A percentile compares a stretch with the other conserved stretches of the same genome.
Evolutionary conservation across 2,329 filamentous ascomycete species (phyloP).

Genomic region (Orbilia ellipsospora): DNA sequence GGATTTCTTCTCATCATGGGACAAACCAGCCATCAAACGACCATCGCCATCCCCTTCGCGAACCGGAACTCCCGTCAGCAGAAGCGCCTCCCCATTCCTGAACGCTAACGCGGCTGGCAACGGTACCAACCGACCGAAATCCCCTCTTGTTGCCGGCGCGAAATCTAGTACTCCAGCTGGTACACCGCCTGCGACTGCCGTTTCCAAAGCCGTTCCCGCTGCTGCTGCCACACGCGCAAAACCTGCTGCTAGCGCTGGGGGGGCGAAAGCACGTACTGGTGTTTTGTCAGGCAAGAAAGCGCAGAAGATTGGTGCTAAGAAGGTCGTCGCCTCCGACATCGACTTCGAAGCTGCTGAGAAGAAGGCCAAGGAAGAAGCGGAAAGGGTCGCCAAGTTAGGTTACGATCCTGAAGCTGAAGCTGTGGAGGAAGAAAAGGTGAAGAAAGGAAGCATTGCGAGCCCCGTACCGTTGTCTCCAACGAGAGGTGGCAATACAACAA

Average conservation of each 20-base stretch:
- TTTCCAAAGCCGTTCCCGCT: conserved; percentile 71
- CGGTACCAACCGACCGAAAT: conserved; percentile 79
- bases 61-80: conserved; percentile 83
- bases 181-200: conserved; percentile 67
- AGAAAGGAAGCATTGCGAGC: conserved; percentile 62
- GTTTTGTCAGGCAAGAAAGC: conserved; percentile 87
- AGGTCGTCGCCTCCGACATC: conserved; percentile 70
- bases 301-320: conserved; percentile 90
- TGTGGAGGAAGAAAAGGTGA: conserved; percentile 64
- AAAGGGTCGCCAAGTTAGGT: conserved; percentile 92
- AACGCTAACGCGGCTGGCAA: conserved; percentile 74
- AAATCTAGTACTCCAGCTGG: conserved; percentile 66
- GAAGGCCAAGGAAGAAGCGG: conserved; percentile 96
- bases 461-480: conserved; percentile 67
- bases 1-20: conserved; percentile 99
- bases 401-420: conserved; percentile 93
- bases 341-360: conserved; percentile 92
- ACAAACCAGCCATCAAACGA: conserved; percentile 95
- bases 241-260: conserved; percentile 68
- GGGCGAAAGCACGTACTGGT: conserved; percentile 76
- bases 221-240: conserved; percentile 80
- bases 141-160: conserved; percentile 76
- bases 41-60: conserved; percentile 93
- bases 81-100: conserved; percentile 90
- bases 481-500: conserved; percentile 69